Conservation (phyloP, 1,139 yeast genomes). For the Debaryomycetaceae sp. region DNA sequence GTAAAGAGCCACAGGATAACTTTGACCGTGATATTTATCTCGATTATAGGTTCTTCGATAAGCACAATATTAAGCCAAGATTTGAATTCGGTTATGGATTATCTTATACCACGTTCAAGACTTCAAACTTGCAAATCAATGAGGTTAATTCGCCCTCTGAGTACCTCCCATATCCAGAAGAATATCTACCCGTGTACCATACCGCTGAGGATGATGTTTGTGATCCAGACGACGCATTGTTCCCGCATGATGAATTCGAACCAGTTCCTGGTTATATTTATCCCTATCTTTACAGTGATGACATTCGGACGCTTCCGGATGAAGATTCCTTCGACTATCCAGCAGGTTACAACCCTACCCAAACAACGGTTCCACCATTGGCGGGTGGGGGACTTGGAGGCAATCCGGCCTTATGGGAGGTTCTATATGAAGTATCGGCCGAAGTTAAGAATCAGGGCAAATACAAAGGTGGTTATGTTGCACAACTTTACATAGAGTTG, state of each 20-base stretch:
- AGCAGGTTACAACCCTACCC: conserved; percentile 45
- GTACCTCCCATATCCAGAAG: conserved; percentile 49
- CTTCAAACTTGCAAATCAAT: conserved; percentile 34
- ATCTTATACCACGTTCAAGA: conserved; percentile 50
- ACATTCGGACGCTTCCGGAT: conserved; percentile 38
- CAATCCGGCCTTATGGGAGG: conserved; percentile 43
- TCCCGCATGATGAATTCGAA: conserved; percentile 52
- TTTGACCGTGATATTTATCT: conserved; percentile 48
- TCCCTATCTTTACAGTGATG: conserved; percentile 49
- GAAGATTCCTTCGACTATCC: conserved; percentile 49
- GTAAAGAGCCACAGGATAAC: conserved; percentile 45
- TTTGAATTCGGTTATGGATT: conserved; percentile 64
- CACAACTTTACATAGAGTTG: conserved; percentile 55
- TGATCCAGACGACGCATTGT: conserved; percentile 55
- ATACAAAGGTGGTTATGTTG: conserved; percentile 49
- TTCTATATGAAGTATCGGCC: conserved; percentile 47
- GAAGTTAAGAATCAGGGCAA: conserved; percentile 51
- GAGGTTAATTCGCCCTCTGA: conserved; percentile 45
- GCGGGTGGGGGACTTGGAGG: conserved; percentile 63
- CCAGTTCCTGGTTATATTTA: conserved; percentile 53
- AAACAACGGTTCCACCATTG: conserved; percentile 34
- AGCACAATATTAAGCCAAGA: conserved; percentile 53
- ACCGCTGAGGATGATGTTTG: conserved; percentile 47
- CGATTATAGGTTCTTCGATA: conserved; percentile 57
- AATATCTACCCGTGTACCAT: conserved; percentile 39